Evolutionary conservation across 2,329 filamentous ascomycete genomes (phyloP), one percentile per base, ranked within the genome.

Genomic region (Seiridium unicorne): DNA sequence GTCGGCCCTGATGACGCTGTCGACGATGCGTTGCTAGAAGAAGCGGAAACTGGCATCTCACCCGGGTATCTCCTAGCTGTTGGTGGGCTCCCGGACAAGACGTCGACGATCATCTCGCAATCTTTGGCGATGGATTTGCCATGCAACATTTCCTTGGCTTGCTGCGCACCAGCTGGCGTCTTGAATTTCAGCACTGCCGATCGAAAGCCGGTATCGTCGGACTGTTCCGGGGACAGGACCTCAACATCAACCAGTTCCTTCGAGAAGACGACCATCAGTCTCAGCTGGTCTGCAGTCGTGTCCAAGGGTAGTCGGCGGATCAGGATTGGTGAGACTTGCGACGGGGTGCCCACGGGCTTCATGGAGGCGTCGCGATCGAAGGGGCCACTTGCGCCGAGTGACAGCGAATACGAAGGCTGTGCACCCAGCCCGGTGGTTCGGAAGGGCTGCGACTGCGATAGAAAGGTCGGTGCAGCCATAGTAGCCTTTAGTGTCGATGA

Each of bases 71-170:
- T 79, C 67, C 81, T 77, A 48, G 73, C 64, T 2, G 70, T 55
- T 9, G 70, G 64, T 18, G 79, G 73, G 57, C 72, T 77, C n/a
- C 70, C 71, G 11, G 75, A 72, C 42, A 88, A 70, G 5, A 90
- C 76, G 64, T 92, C 84, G 49, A 87, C 84, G 46, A 80, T 76
- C 78, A 98, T 80, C 44, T 83, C 74, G 48, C 79, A 77, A 61
- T 82, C 78, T 55, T 81, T 81, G 47, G 77, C 74, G 51, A 83
- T 82, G 32, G 77, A 75, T 65, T 84, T 83, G 38, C 84, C 84
- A 60, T 88, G 78, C 5, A 88, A 73, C 76, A 82, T 84, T 26
- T 77, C 79, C 68, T 83, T 83, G n/a, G 80, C 84, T 66, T 86
- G 81, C 49, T 78, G 73, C 11, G 85, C 85, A 53, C 81, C 84